Conservation (phyloP, 2,329 filamentous ascomycete genomes). For the Leptographium radiaticola region DNA sequence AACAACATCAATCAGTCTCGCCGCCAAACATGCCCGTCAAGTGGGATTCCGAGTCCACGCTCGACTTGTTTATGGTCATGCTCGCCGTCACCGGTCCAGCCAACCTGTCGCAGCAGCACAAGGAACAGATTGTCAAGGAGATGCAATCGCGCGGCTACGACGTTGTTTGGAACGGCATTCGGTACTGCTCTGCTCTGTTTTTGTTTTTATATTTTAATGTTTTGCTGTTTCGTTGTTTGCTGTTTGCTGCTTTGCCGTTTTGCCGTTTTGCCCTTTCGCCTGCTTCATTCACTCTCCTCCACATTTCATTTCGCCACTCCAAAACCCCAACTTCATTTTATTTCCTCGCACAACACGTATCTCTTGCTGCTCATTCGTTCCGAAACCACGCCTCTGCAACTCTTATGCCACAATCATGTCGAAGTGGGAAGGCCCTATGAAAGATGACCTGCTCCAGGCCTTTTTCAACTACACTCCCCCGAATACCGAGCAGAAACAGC, state of each 20-base stretch:
- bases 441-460: conserved; percentile 11
- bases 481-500: conserved; percentile 9
- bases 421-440: conserved; percentile 9
- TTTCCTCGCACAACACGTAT: too few relatives aligned
- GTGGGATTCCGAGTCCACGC: conserved; percentile 17
- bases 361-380: too few relatives aligned
- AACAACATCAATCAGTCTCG: not conserved
- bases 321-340: not conserved
- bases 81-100: conserved; percentile 10
- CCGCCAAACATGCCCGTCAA: conserved; percentile 14
- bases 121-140: conserved; percentile 12
- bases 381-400: too few relatives aligned
- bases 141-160: conserved; percentile 15
- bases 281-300: not conserved
- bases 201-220: not conserved
- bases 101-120: conserved; percentile 13
- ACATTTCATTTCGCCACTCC: not conserved
- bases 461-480: conserved; percentile 5
- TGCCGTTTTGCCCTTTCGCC: not conserved
- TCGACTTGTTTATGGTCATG: conserved; percentile 17
- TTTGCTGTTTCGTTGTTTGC: not conserved
- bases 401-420: conserved; percentile 2
- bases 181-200: conserved; percentile 15
- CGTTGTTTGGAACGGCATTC: conserved; percentile 22
- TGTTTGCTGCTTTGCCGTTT: not conserved